Base-by-base conservation (phyloP, 208 protist genomes). In the Acanthamoeba royreba region DNA sequence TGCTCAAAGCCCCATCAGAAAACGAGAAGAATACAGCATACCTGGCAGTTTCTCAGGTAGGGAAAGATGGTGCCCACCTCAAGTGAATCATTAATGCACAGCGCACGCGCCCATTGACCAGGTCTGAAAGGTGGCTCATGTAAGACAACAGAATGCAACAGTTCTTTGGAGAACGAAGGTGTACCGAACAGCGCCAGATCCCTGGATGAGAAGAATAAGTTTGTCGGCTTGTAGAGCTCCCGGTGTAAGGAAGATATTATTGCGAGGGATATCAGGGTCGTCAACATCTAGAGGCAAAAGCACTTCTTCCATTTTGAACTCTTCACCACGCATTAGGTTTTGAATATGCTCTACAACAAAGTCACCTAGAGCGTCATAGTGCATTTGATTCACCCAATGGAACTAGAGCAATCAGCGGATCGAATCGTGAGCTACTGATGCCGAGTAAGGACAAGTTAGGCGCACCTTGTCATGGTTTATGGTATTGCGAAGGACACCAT, bases 21-120 rank as follows among this genome's bases (percentile, higher is more conserved):
- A n/a, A n/a, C n/a, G n/a, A n/a, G n/a, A n/a, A n/a, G n/a, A n/a
- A n/a, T n/a, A n/a, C n/a, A n/a, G n/a, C n/a, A n/a, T n/a, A n/a
- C n/a, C n/a, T n/a, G 4, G 17, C 74, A 77, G 35, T 83, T 28
- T 8, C 87, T 22, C 13, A 96, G n/a, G 47, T 96, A 95, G 8
- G 88, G 90, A 28, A 96, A 69, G 15, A 95, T 95, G 19, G 69
- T 89, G 4, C 95, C 95, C 17, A 25, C 40, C 25, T 94, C 40
- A 4, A 96, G 49, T 25, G 46, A 47, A 35, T 96, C 79, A 33
- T 96, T 96, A 25, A 96, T 95, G 53, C 95, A 96, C 5, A 96
- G 25, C 4, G 49, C 47, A 33, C 95, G 25, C 42, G 95, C 95
- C 95, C 95, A 96, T 47, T 96, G 95, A 38, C 95, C 95, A 17